Percentiles rank a stretch among this genome's conserved stretches.
Evolutionary conservation across 2,329 filamentous ascomycete genomes (phyloP).

Genomic region (Fusarium tjaetaba): DNA sequence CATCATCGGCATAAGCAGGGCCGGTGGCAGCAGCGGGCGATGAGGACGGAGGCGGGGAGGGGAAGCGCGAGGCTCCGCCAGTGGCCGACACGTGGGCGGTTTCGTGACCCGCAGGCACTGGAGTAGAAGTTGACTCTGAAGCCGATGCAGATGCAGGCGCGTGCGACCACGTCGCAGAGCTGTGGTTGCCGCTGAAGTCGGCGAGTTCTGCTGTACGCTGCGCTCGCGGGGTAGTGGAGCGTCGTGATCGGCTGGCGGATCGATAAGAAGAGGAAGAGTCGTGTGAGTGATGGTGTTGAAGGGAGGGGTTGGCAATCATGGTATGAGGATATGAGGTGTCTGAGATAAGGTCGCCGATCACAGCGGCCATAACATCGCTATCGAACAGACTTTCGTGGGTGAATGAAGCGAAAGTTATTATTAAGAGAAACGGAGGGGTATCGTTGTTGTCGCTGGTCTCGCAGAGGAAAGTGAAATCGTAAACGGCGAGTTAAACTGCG

Average conservation of each 20-base stretch:
- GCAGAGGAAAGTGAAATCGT: slow-evolving; percentile 34
- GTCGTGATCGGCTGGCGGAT: slow-evolving; percentile 46
- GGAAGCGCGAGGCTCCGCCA: slow-evolving; percentile 59
- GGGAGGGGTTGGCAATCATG: slow-evolving; percentile 68
- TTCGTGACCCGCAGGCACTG: slow-evolving; percentile 37
- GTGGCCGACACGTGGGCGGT: slow-evolving; percentile 45
- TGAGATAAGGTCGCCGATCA: slow-evolving; percentile 78
- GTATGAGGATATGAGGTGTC: slow-evolving; percentile 76
- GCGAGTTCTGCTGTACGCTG: slow-evolving; percentile 38
- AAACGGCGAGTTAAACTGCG: slow-evolving; percentile 29
- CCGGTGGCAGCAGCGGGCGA: slow-evolving; percentile 56
- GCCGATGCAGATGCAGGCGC: slow-evolving; percentile 27
- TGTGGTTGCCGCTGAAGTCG: slow-evolving; percentile 31
- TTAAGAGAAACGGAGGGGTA: slow-evolving; percentile 35
- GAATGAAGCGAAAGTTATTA: slow-evolving; percentile 2
- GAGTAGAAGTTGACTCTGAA: slow-evolving; percentile 36
- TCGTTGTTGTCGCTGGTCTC: slow-evolving; percentile 35
- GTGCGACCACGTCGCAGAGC: slow-evolving; percentile 27
- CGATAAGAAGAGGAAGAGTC: slow-evolving; percentile 48
- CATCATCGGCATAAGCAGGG: slow-evolving; percentile 53
- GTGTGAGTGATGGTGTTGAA: slow-evolving; percentile 57
- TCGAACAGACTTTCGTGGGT: slow-evolving; percentile 19
- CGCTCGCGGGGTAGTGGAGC: slow-evolving; percentile 44
- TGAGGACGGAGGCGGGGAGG: slow-evolving; percentile 65
- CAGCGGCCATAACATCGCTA: slow-evolving; percentile 67